phyloP scores from a whole-genome alignment of 225 moss, liverwort and hornwort species.

The Marchantia polymorpha region DNA sequence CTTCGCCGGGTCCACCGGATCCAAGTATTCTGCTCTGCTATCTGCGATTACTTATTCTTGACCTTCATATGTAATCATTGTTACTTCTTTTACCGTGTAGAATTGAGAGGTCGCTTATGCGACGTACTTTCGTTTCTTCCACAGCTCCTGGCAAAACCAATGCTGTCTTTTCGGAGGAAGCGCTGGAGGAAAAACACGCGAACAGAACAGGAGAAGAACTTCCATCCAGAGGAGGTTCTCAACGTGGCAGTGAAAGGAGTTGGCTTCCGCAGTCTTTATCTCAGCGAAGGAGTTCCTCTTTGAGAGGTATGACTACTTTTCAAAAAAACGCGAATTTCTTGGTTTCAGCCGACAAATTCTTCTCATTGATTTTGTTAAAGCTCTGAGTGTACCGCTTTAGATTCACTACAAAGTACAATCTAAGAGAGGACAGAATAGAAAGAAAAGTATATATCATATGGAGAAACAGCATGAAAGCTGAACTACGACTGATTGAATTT shows the following conservation, averaged over 20 bases:
- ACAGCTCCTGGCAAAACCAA: slow-evolving; percentile 70
- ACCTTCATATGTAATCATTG: neutral
- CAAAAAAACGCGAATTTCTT: neutral
- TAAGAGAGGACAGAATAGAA: too few species aligned
- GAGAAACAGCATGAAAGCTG: too few species aligned
- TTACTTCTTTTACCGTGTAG: neutral
- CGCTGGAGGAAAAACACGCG: slow-evolving; percentile 56
- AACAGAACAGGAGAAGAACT: slow-evolving; percentile 37
- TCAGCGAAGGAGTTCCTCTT: slow-evolving; percentile 17
- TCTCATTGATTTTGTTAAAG: too few species aligned
- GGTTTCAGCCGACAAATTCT: too few species aligned
- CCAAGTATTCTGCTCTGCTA: neutral
- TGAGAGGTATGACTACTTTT: slow-evolving; percentile 3
- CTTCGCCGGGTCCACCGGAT: neutral
- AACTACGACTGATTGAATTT: neutral
- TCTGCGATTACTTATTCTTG: neutral
- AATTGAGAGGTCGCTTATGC: neutral
- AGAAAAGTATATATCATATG: too few species aligned
- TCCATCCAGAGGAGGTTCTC: slow-evolving; percentile 34
- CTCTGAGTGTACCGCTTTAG: too few species aligned
- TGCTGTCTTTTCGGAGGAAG: slow-evolving; percentile 59
- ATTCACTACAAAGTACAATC: too few species aligned
- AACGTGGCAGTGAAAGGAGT: slow-evolving; percentile 20
- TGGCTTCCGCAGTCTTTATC: slow-evolving; percentile 24
- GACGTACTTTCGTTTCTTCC: neutral